These are phyloP conservation scores for Solanum hybrid DNA, from an alignment of 305 asterid genomes.

Conservation along the genomic window DNA sequence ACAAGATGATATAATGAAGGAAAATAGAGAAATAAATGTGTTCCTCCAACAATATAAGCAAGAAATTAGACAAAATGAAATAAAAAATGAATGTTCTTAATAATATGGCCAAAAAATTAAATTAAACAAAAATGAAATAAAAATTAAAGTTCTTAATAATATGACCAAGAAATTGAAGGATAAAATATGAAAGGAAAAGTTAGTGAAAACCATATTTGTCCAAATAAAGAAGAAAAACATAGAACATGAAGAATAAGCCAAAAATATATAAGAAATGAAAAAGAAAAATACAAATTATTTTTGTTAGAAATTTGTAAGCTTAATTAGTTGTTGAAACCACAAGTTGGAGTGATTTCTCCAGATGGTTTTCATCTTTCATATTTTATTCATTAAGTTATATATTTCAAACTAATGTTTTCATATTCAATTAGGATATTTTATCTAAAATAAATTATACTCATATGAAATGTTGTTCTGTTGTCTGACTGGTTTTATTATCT, in stretches of 20 bases:
- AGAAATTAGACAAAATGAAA: background rate
- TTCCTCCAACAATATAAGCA: background rate
- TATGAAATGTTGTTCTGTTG: too few relatives aligned
- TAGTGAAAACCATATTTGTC: background rate
- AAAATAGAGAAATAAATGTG: background rate
- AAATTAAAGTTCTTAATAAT: too few relatives aligned
- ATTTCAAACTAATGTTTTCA: too few relatives aligned
- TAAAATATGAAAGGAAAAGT: background rate
- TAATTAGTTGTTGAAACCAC: background rate
- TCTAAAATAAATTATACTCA: too few relatives aligned
- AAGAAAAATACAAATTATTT: too few relatives aligned
- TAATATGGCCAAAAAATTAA: background rate
- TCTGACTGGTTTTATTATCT: too few relatives aligned
- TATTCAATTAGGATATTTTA: too few relatives aligned
- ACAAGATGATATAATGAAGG: background rate
- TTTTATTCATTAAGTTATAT: too few relatives aligned
- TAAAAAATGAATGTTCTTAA: background rate
- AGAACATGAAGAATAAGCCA: too few relatives aligned
- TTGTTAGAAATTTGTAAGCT: background rate
- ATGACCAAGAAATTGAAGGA: background rate
- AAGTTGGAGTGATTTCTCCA: background rate
- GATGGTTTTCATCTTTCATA: too few relatives aligned
- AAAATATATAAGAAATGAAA: too few relatives aligned
- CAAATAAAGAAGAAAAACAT: background rate
- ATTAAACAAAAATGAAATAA: too few relatives aligned